Conservation (phyloP, 495 filamentous ascomycete genomes). For the Hypomontagnella monticulosa region DNA sequence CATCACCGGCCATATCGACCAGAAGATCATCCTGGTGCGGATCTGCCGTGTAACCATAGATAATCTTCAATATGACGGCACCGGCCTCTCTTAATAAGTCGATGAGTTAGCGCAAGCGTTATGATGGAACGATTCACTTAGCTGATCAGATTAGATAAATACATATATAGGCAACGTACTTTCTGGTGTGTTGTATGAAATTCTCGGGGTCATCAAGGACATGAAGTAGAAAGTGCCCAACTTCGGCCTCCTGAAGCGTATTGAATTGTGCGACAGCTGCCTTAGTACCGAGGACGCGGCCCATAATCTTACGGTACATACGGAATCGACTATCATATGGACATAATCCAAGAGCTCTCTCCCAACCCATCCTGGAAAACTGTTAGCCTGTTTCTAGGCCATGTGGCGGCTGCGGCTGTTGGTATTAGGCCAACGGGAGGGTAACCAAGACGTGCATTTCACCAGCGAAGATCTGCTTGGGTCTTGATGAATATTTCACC, state of each 20-base stretch:
- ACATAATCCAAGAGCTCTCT: constrained; percentile 47
- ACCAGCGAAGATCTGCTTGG: constrained; percentile 47
- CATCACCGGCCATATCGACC: constrained; percentile 50
- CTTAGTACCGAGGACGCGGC: constrained; percentile 49
- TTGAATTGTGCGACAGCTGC: constrained; percentile 47
- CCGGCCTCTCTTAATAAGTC: constrained; percentile 44
- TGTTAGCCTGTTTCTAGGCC: not conserved
- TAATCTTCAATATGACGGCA: constrained; percentile 56
- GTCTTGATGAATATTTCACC: constrained; percentile 55
- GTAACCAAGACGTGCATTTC: constrained; percentile 50
- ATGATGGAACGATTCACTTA: not conserved
- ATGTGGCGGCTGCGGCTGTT: not conserved
- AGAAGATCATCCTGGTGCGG: constrained; percentile 53
- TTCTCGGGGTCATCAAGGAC: constrained; percentile 50
- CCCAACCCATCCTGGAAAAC: constrained; percentile 46
- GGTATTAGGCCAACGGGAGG: not conserved
- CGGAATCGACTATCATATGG: constrained; percentile 52
- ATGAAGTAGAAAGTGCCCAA: constrained; percentile 54
- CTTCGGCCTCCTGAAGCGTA: constrained; percentile 52
- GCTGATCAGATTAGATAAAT: not conserved
- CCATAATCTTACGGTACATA: constrained; percentile 53
- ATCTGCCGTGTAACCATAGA: constrained; percentile 61
- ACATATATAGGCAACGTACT: constrained; percentile 32
- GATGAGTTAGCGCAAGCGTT: not conserved
- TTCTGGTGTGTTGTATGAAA: constrained; percentile 53